phyloP scores from a whole-genome alignment of 2,329 filamentous ascomycete genomes.

The Arthroderma sp. region DNA sequence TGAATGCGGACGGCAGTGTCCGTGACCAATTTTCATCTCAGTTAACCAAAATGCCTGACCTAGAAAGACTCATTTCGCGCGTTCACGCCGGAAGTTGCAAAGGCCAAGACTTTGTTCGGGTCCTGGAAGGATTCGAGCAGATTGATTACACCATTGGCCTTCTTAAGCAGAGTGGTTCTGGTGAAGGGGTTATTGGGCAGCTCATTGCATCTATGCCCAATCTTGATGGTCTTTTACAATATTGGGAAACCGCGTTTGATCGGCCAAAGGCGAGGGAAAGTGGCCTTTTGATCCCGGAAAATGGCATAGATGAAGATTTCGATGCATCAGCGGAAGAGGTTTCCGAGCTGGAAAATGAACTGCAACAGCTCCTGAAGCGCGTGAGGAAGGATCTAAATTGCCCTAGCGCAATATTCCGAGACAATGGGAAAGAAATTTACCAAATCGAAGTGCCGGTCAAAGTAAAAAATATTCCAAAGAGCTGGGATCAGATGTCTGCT shows the following conservation, averaged over 20 bases:
- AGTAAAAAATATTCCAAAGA: conserved; percentile 66
- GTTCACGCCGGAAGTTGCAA: conserved; percentile 87
- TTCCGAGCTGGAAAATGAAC: conserved; percentile 57
- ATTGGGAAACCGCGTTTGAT: conserved; percentile 90
- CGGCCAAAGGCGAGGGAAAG: conserved; percentile 63
- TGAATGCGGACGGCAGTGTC: conserved; percentile 69
- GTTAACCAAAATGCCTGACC: conserved; percentile 79
- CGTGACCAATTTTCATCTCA: conserved; percentile 82
- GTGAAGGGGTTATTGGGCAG: conserved; percentile 70
- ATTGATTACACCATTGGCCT: conserved; percentile 89
- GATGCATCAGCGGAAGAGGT: conserved; percentile 70
- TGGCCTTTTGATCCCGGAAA: conserved; percentile 71
- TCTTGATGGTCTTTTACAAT: conserved; percentile 57
- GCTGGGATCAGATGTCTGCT: conserved; percentile 93
- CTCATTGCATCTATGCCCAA: conserved; percentile 79
- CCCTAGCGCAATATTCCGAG: conserved; percentile 58
- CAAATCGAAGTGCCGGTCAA: conserved; percentile 83
- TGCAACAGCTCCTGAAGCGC: conserved; percentile 57
- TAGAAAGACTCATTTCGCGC: conserved; percentile 85
- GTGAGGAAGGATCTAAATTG: conserved; percentile 63
- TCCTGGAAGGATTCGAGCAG: conserved; percentile 92
- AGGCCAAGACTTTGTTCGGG: conserved; percentile 81
- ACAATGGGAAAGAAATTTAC: conserved; percentile 94
- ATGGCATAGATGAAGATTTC: conserved; percentile 82
- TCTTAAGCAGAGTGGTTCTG: conserved; percentile 58